Percentiles rank a stretch among this genome's conserved stretches.
Evolutionary conservation across 192 early-diverging fungal species (phyloP).

Genomic region (Geranomyces variabilis): DNA sequence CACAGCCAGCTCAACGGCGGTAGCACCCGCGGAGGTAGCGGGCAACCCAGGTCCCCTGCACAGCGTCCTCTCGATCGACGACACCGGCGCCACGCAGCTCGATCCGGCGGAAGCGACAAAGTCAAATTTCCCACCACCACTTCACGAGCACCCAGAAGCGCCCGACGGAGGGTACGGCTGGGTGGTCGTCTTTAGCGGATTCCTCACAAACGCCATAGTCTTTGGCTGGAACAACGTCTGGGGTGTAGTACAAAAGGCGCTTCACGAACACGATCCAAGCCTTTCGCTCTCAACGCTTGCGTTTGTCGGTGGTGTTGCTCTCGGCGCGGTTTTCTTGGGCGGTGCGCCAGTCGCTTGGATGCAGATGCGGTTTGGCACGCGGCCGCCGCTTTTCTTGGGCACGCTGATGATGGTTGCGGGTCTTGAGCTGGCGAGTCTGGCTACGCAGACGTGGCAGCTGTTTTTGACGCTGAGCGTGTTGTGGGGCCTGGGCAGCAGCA

Average conservation of each 20-base stretch:
- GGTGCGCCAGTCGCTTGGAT: neutral
- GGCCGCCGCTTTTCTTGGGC: neutral
- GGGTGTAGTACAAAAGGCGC: conserved; percentile 10
- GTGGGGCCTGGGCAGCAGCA: conserved; percentile 70
- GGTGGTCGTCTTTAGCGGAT: conserved; percentile 46
- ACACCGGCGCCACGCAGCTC: too few relatives aligned
- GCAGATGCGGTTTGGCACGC: neutral
- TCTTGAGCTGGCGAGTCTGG: conserved; percentile 3
- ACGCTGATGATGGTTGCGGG: conserved; percentile 6
- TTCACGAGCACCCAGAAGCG: neutral
- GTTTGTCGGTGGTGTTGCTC: conserved; percentile 8
- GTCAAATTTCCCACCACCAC: too few relatives aligned
- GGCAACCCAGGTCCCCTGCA: too few relatives aligned
- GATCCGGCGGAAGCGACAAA: too few relatives aligned
- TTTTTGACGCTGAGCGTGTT: conserved; percentile 74
- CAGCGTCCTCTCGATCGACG: too few relatives aligned
- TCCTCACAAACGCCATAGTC: conserved; percentile 26
- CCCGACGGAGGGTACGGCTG: conserved; percentile 54
- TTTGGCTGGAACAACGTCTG: conserved; percentile 14
- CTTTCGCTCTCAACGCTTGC: neutral
- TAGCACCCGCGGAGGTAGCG: too few relatives aligned
- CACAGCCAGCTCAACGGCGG: too few relatives aligned
- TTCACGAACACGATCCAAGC: too few relatives aligned
- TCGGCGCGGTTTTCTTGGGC: neutral
- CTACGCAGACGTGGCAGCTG: conserved; percentile 65